Percentiles rank a stretch among this genome's conserved stretches.
phyloP scores from a whole-genome alignment of 2,329 filamentous ascomycete genomes.

The Chaetomium sp. region DNA sequence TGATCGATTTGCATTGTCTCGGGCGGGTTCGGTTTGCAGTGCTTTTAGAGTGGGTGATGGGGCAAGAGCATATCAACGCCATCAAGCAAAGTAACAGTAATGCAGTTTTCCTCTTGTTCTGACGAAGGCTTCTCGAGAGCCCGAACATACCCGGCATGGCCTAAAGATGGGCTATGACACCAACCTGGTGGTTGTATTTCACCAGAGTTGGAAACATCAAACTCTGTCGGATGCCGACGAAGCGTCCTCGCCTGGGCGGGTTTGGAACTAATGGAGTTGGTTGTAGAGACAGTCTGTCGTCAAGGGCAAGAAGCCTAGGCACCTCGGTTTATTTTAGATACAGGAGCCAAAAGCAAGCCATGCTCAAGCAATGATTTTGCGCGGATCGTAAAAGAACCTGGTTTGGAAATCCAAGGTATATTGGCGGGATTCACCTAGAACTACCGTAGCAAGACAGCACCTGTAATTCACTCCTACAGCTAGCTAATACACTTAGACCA shows the following conservation, averaged over 20 bases:
- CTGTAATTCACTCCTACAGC: too few relatives aligned
- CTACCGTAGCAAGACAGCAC: too few relatives aligned
- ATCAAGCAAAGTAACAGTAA: constrained; percentile 15
- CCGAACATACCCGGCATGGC: background rate
- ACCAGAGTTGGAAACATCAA: background rate
- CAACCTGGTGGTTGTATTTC: background rate
- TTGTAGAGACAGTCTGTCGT: background rate
- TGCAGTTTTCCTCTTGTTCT: constrained; percentile 10
- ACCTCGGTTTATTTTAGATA: too few relatives aligned
- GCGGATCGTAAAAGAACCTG: too few relatives aligned
- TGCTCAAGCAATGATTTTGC: too few relatives aligned
- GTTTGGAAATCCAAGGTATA: too few relatives aligned
- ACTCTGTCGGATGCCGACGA: background rate
- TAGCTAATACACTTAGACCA: too few relatives aligned
- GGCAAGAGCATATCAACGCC: constrained; percentile 1
- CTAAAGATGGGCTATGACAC: background rate
- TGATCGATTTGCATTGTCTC: constrained; percentile 17
- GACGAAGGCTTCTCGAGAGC: background rate
- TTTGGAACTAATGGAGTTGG: background rate
- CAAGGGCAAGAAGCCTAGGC: background rate
- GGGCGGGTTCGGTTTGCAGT: constrained; percentile 3
- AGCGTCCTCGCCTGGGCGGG: background rate
- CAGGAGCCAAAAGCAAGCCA: too few relatives aligned
- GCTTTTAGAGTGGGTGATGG: constrained; percentile 6
- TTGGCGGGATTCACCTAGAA: too few relatives aligned